Base-by-base conservation (phyloP, 331 rosid species). In the Cydonia oblonga region DNA sequence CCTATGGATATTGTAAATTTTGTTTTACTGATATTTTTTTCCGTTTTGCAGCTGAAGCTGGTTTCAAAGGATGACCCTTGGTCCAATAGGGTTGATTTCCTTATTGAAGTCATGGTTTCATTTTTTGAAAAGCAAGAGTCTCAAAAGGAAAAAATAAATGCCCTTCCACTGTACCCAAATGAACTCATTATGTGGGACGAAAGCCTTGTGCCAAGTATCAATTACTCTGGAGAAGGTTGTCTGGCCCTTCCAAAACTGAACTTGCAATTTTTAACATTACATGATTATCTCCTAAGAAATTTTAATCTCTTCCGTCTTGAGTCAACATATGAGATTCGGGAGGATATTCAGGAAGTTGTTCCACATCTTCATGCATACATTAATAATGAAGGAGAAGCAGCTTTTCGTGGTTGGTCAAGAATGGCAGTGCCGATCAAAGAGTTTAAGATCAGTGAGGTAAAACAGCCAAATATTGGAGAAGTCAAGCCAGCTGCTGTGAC, bases 121-220 rank as follows among this genome's bases (percentile, higher is more conserved):
- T 91, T 83, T 86, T 95, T 95, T 35, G 95, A 95, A 89, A 91
- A 90, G 87, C 99, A 88, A 60, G 91, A 80, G 60, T 95, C 99
- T 83, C 99, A 91, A 82, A 95, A 95, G 66, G 99, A 95, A 89
- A 89, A 96, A 64, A 91, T 95, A 66, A 95, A 95, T 85, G 91
- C 99, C 75, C 97, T 95, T 84, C 97, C 96, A 16, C 92, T 95
- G 44, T 95, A 95, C 78, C 96, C 99, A 57, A 89, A 91, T 26
- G 99, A 95, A 79, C 92, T 84, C 78, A 89, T 95, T 64, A 95
- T 95, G 99, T 95, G 99, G 97, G 97, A 95, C 78, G 99, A 89
- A 85, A 95, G 99, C 60, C 90, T 95, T 70, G 99, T 95, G n/a
- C 99, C 99, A 3, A 95, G 97, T 85, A 91, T 95, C 74, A 95